Evolutionary conservation across 1,284 basidiomycete species (phyloP).

Genomic region (Tylopilus sp.): DNA sequence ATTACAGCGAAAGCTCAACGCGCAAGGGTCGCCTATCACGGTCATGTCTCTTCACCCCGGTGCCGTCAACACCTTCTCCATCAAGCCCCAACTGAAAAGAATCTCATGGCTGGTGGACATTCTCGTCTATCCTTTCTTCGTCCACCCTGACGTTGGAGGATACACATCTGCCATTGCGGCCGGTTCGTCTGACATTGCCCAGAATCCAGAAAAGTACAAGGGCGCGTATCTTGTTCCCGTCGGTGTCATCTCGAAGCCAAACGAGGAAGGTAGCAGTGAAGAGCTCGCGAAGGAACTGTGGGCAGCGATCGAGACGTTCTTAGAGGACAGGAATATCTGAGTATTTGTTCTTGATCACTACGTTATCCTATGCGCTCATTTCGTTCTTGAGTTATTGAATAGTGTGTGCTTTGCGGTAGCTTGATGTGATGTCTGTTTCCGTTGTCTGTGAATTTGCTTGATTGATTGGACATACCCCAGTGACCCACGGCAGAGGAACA

Average conservation of each 20-base stretch:
- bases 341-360: neutral
- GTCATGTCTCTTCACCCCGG: conserved; percentile 51
- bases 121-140: conserved; percentile 48
- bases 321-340: conserved; percentile 34
- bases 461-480: too few species aligned
- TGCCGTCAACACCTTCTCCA: conserved; percentile 53
- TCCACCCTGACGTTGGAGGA: conserved; percentile 51
- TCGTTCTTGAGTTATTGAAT: neutral
- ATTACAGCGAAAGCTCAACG: conserved; percentile 51
- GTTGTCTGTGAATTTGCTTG: too few species aligned
- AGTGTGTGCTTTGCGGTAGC: too few species aligned
- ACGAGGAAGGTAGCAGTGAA: conserved; percentile 38
- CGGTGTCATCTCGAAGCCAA: conserved; percentile 41
- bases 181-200: conserved; percentile 50
- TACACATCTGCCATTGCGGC: conserved; percentile 60
- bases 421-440: too few species aligned
- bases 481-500: too few species aligned
- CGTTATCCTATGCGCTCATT: neutral
- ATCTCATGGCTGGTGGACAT: conserved; percentile 39
- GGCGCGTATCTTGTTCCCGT: conserved; percentile 58
- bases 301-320: conserved; percentile 50
- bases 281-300: conserved; percentile 57
- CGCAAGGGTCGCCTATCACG: conserved; percentile 41
- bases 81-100: conserved; percentile 25
- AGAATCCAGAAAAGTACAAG: conserved; percentile 53